Conservation (phyloP, 257 asterid species). For the Dorcoceras hygrometricum region DNA sequence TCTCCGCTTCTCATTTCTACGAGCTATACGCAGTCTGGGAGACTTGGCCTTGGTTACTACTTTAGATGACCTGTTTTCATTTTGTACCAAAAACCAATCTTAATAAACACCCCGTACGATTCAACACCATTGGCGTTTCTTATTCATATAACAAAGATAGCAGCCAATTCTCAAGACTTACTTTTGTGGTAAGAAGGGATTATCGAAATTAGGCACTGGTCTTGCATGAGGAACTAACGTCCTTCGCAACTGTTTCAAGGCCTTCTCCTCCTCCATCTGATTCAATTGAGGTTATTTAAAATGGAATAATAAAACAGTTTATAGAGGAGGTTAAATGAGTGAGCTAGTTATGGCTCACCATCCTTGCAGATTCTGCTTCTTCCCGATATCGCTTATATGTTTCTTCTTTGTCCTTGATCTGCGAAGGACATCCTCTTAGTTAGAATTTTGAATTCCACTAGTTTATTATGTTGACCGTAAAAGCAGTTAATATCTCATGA, state of each 20-base stretch:
- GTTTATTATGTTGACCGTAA: not conserved
- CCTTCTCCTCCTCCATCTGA: constrained; percentile 96
- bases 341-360: constrained; percentile 38
- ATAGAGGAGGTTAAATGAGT: not conserved
- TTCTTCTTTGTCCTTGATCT: constrained; percentile 86
- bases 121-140: not conserved
- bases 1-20: constrained; percentile 59
- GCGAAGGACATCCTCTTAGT: constrained; percentile 23
- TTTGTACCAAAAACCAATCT: not conserved
- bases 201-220: constrained; percentile 67
- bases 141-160: too few species aligned
- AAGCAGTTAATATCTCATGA: not conserved
- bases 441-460: constrained; percentile 8
- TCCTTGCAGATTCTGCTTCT: constrained; percentile 78
- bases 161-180: constrained; percentile 29
- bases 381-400: constrained; percentile 79
- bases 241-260: constrained; percentile 76
- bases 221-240: constrained; percentile 84
- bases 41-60: constrained; percentile 72
- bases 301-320: not conserved
- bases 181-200: constrained; percentile 86
- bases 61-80: constrained; percentile 52
- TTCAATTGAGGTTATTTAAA: not conserved
- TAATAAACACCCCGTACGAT: not conserved
- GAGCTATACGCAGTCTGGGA: constrained; percentile 58